Base-by-base conservation (phyloP, 306 rosid species). In the Arachis hypogaea region DNA sequence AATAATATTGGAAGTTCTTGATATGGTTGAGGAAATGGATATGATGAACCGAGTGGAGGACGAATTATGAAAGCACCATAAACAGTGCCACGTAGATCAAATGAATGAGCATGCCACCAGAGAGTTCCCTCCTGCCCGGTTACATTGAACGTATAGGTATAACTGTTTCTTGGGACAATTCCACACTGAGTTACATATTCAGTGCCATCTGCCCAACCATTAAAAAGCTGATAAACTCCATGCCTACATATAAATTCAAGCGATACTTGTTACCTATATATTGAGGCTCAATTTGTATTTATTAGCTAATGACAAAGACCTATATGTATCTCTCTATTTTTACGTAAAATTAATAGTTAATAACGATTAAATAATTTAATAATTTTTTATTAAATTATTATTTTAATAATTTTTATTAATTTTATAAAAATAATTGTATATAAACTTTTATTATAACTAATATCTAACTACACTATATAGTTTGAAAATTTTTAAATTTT, bases 71-170 rank as follows among this genome's bases (percentile, higher is more conserved):
- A 84, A 5, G 86, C 89, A 9, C 91, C 91, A 29, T 85, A 58
- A 54, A 89, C 84, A 0, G 89, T 86, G 55, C 89, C 88, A 0
- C 94, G 89, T 46, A 89, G 82, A 85, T 76, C 73, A 2, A 81
- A 65, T 0, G 78, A 16, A 44, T 89, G 94, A 1, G 94, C 88
- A 55, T 89, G 94, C 94, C 94, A 89, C 89, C 94, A 89, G 7
- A 86, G 78, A 1, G 91, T 86, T 7, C 94, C 94, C 47, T 89
- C 94, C 65, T 89, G 88, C 14, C 78, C 29, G 29, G 65, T 82
- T 55, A 89, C 75, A 0, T 77, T 81, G 67, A 86, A 89, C 69
- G 28, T 83, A 63, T 89, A 81, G 0, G 88, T 74, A 30, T 80
- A 86, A 5, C 5, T 84, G 0, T 54, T 7, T n/a, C 77, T 80